phyloP scores from a whole-genome alignment of 129 eudicot genomes.

The Lactuca saligna region DNA sequence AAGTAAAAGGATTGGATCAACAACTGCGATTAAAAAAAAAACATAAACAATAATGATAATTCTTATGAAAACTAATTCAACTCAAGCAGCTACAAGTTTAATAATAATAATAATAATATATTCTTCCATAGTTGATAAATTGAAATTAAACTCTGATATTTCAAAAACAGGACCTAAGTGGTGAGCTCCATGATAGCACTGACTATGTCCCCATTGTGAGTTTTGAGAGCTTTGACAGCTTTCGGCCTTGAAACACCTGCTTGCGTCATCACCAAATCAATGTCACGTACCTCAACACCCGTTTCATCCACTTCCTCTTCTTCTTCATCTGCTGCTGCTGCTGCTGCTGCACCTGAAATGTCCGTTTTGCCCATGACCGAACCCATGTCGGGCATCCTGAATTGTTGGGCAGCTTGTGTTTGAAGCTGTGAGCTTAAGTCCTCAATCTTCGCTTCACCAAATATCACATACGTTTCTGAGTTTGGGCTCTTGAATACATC shows the following conservation, averaged over 20 bases:
- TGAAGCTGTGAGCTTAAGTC: slow-evolving; percentile 89
- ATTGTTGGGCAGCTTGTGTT: slow-evolving; percentile 88
- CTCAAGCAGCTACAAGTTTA: slow-evolving; percentile 13
- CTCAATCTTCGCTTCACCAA: slow-evolving; percentile 93
- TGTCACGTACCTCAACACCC: slow-evolving; percentile 70
- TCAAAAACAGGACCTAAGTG: slow-evolving; percentile 32
- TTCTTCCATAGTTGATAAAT: slow-evolving; percentile 3
- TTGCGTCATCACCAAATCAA: slow-evolving; percentile 76
- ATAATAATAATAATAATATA: not conserved
- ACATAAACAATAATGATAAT: not conserved
- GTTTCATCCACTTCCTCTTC: slow-evolving; percentile 87
- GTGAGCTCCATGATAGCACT: slow-evolving; percentile 87
- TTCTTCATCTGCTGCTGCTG: slow-evolving; percentile 56
- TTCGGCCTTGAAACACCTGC: slow-evolving; percentile 71
- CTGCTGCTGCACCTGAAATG: slow-evolving; percentile 40
- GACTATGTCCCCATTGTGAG: slow-evolving; percentile 73
- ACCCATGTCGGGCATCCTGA: slow-evolving; percentile 76
- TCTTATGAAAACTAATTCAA: slow-evolving; percentile 23
- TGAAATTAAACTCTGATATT: slow-evolving; percentile 20
- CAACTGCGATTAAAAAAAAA: not conserved
- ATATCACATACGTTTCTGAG: slow-evolving; percentile 80
- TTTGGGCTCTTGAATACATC: slow-evolving; percentile 93
- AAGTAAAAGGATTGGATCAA: not conserved
- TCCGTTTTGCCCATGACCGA: slow-evolving; percentile 69
- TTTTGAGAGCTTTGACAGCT: slow-evolving; percentile 81